Evolutionary conservation across 2,329 filamentous ascomycete species (phyloP), one percentile per base, ranked within the genome.

Genomic region (Didymella lethalis): DNA sequence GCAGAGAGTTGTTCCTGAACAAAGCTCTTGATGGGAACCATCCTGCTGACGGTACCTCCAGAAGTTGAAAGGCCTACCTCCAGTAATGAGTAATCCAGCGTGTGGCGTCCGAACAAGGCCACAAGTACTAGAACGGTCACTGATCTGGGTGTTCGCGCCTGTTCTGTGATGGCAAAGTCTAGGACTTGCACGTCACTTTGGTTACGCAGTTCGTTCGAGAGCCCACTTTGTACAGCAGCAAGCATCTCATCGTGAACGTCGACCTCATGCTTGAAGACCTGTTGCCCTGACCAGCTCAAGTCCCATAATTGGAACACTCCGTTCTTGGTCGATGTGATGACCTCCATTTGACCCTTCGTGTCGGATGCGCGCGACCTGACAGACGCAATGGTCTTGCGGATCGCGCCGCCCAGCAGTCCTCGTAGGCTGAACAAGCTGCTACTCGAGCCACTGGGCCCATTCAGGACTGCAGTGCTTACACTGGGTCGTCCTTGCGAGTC

Each of bases 261-360:
- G 23, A 88, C 82, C 61, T 94, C 91, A 26, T 85, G 85, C 46
- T 90, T 85, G 47, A 92, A 83, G 43, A 90, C 87, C 71, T 93
- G 89, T 65, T 93, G 91, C 32, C 93, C 93, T 61, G 91, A 91
- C 75, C 94, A 92, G 70, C 94, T 92, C 43, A 97, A 84, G 71
- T 90, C 91, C 95, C 95, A 99, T 7, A 89, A 85, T 68, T 96
- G 90, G 26, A 99, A 80, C 57, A 88, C 85, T 28, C 91, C 94
- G 67, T 89, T 89, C 53, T 87, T 85, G 1, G 93, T 95, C 14
- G 89, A 87, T 36, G 93, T 88, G 46, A 97, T 85, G 32, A 97
- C 84, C 66, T 93, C 92, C 72, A 93, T 88, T 77, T 97, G 93
- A 25, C 93, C 93, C 63, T 92, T 88, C 57, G 88, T 86, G 36